Evolutionary conservation across 257 asterid genomes (phyloP).

Genomic region (Dorcoceras hygrometricum): DNA sequence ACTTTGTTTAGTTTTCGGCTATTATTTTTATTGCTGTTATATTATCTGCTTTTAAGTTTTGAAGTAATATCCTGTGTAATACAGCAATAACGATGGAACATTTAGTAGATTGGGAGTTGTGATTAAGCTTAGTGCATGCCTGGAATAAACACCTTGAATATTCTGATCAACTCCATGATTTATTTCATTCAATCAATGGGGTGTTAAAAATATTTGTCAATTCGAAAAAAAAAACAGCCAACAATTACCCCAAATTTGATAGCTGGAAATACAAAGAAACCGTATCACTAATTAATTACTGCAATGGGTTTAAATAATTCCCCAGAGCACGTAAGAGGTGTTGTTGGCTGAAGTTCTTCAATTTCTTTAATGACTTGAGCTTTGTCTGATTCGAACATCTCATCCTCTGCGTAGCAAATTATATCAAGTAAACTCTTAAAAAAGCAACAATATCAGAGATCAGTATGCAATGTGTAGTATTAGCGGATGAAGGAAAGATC

Average conservation of each 20-base stretch:
- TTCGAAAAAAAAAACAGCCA: background rate
- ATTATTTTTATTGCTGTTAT: background rate
- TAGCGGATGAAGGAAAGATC: background rate
- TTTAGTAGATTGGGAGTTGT: no score
- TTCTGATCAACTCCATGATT: background rate
- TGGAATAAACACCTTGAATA: background rate
- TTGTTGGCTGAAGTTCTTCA: constrained; percentile 44
- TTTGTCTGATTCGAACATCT: constrained; percentile 77
- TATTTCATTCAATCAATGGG: background rate
- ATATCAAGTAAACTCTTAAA: background rate
- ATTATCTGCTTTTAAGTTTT: background rate
- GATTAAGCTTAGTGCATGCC: background rate
- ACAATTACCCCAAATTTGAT: background rate
- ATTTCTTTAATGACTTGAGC: constrained; percentile 68
- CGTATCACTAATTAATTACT: constrained; percentile 13
- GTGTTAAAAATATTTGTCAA: no score
- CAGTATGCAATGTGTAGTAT: no score
- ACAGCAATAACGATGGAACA: no score
- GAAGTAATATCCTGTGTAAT: background rate
- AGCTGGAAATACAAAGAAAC: background rate
- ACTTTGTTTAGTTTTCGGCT: background rate
- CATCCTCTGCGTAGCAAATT: constrained; percentile 59
- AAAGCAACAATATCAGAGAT: no score
- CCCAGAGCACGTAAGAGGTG: constrained; percentile 42
- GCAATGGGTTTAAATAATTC: constrained; percentile 38